Evolutionary conservation across 78 protist species (phyloP).

Genomic region (Chrysochromulina parva): DNA sequence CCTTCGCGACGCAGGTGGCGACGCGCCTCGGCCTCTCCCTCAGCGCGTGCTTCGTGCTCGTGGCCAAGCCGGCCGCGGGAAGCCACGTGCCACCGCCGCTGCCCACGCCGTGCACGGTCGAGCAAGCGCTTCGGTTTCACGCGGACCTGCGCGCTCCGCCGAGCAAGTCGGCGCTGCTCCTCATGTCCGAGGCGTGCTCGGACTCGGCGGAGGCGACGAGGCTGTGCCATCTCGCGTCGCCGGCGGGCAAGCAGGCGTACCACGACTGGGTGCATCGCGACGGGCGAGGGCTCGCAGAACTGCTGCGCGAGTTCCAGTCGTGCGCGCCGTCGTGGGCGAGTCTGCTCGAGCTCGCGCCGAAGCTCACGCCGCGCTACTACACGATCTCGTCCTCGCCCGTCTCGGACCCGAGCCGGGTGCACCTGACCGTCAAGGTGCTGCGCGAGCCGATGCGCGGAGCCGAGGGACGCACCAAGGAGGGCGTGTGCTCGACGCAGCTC

Average conservation of each 20-base stretch:
- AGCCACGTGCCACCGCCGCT: conserved; percentile 35
- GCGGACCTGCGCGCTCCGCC: conserved; percentile 45
- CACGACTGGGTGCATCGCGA: too few relatives aligned
- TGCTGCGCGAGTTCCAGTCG: conserved; percentile 56
- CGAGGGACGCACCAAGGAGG: background rate
- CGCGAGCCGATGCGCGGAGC: background rate
- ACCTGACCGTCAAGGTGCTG: conserved; percentile 64
- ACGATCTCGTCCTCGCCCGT: conserved; percentile 83
- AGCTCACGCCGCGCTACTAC: conserved; percentile 85
- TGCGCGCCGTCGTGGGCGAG: background rate
- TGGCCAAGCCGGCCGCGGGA: conserved; percentile 37
- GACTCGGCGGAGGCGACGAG: background rate
- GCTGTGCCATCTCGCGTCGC: background rate
- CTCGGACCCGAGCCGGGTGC: conserved; percentile 46
- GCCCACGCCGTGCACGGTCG: conserved; percentile 57
- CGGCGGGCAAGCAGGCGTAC: conserved; percentile 24
- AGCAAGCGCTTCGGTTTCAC: conserved; percentile 46
- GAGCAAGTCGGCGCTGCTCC: conserved; percentile 6
- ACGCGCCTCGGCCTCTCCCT: conserved; percentile 45
- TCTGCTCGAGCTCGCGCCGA: conserved; percentile 75
- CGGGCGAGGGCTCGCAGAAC: conserved; percentile 1
- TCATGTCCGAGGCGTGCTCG: background rate
- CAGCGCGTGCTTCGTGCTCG: conserved; percentile 34
- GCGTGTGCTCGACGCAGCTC: conserved; percentile 38
- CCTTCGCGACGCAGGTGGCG: background rate